Conservation (phyloP, 352 stramenopile genomes). For the Thalassiosira pacifica region DNA sequence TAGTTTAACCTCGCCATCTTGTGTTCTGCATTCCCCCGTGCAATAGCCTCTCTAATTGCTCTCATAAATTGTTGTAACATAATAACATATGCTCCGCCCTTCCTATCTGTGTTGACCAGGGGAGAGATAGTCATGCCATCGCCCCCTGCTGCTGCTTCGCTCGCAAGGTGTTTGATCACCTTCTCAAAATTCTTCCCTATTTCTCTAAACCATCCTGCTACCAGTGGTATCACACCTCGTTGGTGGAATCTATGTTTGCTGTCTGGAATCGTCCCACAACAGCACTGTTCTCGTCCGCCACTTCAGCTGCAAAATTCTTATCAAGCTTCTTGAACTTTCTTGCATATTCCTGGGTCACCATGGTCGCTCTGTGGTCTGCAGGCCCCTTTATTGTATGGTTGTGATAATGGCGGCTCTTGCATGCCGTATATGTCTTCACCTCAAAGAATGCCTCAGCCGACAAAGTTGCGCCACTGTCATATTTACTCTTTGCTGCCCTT, state of each 20-base stretch:
- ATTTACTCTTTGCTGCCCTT: too few species aligned
- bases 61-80: constrained; percentile 2
- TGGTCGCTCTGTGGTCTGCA: too few species aligned
- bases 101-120: constrained; percentile 25
- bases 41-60: constrained; percentile 24
- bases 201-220: constrained; percentile 14
- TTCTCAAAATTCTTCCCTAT: constrained; percentile 18
- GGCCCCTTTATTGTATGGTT: too few species aligned
- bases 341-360: too few species aligned
- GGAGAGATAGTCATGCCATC: constrained; percentile 1
- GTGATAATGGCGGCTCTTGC: too few species aligned
- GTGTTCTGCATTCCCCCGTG: constrained; percentile 30
- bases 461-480: too few species aligned
- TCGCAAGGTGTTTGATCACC: constrained; percentile 6
- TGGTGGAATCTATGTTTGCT: constrained; percentile 17
- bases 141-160: not conserved
- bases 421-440: too few species aligned
- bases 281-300: not conserved
- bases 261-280: not conserved
- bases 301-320: not conserved
- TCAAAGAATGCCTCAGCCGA: too few species aligned
- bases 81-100: constrained; percentile 31
- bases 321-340: not conserved
- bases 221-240: constrained; percentile 16
- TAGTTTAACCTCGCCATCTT: constrained; percentile 32